Conservation (phyloP, 2,329 filamentous ascomycete genomes). For the Teratosphaeria pseudoeucalypti region DNA sequence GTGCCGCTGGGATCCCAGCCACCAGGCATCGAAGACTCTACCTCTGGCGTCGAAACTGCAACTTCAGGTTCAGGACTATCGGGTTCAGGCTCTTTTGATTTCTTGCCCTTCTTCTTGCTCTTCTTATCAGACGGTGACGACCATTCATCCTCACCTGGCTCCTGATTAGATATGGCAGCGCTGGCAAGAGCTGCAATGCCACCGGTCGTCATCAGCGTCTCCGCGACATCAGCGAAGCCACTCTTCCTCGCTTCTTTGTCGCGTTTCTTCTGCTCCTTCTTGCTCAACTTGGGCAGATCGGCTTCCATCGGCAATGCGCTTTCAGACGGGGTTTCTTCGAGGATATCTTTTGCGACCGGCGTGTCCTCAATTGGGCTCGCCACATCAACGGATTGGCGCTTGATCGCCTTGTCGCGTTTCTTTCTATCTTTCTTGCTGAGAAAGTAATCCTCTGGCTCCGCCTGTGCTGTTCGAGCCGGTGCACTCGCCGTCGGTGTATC, state of each 20-base stretch:
- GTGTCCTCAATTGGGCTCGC: neutral
- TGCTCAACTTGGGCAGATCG: conserved; percentile 22
- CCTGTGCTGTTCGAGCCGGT: neutral
- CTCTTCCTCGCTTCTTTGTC: conserved; percentile 32
- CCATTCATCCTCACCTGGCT: conserved; percentile 13
- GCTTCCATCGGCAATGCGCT: conserved; percentile 6
- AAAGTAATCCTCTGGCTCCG: conserved; percentile 5
- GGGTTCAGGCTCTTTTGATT: conserved; percentile 22
- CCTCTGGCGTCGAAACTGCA: conserved; percentile 2
- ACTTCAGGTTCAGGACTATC: conserved; percentile 23
- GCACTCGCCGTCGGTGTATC: neutral
- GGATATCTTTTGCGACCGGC: neutral
- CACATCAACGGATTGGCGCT: conserved; percentile 1
- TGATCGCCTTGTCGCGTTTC: conserved; percentile 34
- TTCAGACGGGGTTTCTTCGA: conserved; percentile 4
- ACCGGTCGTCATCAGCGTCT: conserved; percentile 17
- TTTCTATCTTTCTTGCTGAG: conserved; percentile 43
- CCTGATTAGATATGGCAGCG: conserved; percentile 6
- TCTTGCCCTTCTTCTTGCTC: conserved; percentile 28
- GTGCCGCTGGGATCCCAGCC: conserved; percentile 19
- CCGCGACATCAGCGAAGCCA: conserved; percentile 21
- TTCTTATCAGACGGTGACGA: conserved; percentile 15
- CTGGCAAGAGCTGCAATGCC: conserved; percentile 11
- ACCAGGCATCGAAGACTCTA: conserved; percentile 17
- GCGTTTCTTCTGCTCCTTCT: conserved; percentile 31